Conservation (phyloP, 768 basidiomycete species). For the Boletus reticuloceps region DNA sequence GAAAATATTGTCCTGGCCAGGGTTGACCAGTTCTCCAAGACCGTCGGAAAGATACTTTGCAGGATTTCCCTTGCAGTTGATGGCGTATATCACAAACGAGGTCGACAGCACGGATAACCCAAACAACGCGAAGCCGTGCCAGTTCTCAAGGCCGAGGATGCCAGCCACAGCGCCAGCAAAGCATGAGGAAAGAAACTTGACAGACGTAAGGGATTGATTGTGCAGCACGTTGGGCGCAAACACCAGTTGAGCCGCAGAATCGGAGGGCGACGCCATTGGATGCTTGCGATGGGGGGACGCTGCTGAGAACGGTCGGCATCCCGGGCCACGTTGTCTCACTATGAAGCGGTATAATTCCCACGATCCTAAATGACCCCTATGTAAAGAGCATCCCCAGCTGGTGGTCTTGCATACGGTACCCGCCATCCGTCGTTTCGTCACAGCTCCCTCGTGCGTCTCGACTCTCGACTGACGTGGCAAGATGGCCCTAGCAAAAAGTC, state of each 20-base stretch:
- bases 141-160: slow-evolving; percentile 85
- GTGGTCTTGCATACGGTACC: too few species aligned
- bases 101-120: slow-evolving; percentile 63
- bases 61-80: slow-evolving; percentile 72
- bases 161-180: slow-evolving; percentile 88
- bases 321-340: too few species aligned
- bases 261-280: slow-evolving; percentile 47
- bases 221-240: slow-evolving; percentile 65
- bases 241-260: slow-evolving; percentile 55
- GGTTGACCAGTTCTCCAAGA: slow-evolving; percentile 66
- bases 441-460: too few species aligned
- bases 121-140: slow-evolving; percentile 80
- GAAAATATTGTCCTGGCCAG: slow-evolving; percentile 88
- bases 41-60: slow-evolving; percentile 63
- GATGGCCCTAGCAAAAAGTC: too few species aligned
- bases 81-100: slow-evolving; percentile 55
- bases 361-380: slow-evolving; percentile 11
- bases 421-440: too few species aligned
- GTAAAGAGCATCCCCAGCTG: too few species aligned
- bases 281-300: not conserved
- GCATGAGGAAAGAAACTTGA: slow-evolving; percentile 81
- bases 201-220: slow-evolving; percentile 58
- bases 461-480: not conserved
- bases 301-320: not conserved
- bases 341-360: slow-evolving; percentile 10